phyloP scores from a whole-genome alignment of 495 filamentous ascomycete genomes.

The Neurospora sp. region DNA sequence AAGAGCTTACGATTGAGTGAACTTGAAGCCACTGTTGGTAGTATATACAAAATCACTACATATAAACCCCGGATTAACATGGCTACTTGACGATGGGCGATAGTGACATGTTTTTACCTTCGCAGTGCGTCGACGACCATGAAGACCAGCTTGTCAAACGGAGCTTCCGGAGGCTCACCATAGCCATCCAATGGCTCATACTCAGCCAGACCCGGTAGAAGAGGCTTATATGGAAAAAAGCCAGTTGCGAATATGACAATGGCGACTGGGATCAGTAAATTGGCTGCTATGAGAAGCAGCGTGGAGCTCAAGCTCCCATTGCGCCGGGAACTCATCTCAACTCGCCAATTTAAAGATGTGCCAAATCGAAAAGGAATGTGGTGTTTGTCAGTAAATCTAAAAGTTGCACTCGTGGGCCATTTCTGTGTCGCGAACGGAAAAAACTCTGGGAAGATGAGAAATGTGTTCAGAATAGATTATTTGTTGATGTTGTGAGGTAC shows the following conservation, averaged over 20 bases:
- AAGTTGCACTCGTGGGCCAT: neutral
- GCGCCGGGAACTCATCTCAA: conserved; percentile 18
- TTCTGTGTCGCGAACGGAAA: neutral
- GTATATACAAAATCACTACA: conserved; percentile 90
- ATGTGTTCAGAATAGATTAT: neutral
- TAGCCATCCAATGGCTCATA: conserved; percentile 39
- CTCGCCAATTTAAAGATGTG: neutral
- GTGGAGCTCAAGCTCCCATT: conserved; percentile 26
- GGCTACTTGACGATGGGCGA: neutral
- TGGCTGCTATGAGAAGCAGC: conserved; percentile 49
- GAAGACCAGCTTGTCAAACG: conserved; percentile 85
- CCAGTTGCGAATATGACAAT: conserved; percentile 78
- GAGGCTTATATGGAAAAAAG: conserved; percentile 96
- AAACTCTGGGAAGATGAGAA: neutral
- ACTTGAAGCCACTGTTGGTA: conserved; percentile 68
- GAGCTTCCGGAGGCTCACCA: conserved; percentile 42
- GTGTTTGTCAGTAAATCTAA: neutral
- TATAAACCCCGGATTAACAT: neutral
- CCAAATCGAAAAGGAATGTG: neutral
- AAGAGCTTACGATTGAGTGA: conserved; percentile 67
- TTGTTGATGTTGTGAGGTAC: neutral
- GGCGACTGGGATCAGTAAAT: conserved; percentile 66
- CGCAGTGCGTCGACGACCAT: conserved; percentile 96
- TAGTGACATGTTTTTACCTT: conserved; percentile 45
- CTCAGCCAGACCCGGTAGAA: conserved; percentile 70